phyloP scores from a whole-genome alignment of 2,329 filamentous ascomycete species.

The Davidsoniella neocaledoniae region DNA sequence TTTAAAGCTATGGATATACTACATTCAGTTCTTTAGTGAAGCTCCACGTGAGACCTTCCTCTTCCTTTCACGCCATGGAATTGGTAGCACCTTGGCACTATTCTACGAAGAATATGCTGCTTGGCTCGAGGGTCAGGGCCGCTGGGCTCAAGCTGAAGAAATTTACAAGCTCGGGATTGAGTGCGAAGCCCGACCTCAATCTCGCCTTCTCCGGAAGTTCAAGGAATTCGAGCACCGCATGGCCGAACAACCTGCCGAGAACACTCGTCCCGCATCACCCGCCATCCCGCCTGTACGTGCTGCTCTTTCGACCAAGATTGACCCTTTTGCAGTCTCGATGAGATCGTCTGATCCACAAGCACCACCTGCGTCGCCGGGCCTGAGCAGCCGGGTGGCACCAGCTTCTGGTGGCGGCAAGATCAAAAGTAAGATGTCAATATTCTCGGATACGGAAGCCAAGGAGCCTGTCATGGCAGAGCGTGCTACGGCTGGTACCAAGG shows the following conservation, averaged over 20 bases:
- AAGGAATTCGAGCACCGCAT: conserved; percentile 73
- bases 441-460: conserved; percentile 11
- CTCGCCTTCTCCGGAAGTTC: conserved; percentile 75
- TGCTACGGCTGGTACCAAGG: conserved; percentile 59
- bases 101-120: conserved; percentile 96
- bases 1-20: conserved; percentile 82
- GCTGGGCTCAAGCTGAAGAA: conserved; percentile 86
- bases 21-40: conserved; percentile 85
- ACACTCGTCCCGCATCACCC: conserved; percentile 57
- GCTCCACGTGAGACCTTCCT: conserved; percentile 84
- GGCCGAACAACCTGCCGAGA: conserved; percentile 43
- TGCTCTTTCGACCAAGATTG: conserved; percentile 68
- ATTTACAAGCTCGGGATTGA: conserved; percentile 84
- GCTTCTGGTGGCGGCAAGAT: conserved; percentile 35
- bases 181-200: conserved; percentile 65
- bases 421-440: conserved; percentile 51
- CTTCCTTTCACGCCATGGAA: conserved; percentile 72
- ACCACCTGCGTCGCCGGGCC: conserved; percentile 30
- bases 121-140: conserved; percentile 70
- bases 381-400: conserved; percentile 14
- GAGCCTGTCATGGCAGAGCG: conserved; percentile 8
- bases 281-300: conserved; percentile 70
- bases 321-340: conserved; percentile 53
- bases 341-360: conserved; percentile 51
- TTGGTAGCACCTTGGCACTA: conserved; percentile 73